Conservation (phyloP, 1,284 basidiomycete species). For the Ceratobasidium sp. region DNA sequence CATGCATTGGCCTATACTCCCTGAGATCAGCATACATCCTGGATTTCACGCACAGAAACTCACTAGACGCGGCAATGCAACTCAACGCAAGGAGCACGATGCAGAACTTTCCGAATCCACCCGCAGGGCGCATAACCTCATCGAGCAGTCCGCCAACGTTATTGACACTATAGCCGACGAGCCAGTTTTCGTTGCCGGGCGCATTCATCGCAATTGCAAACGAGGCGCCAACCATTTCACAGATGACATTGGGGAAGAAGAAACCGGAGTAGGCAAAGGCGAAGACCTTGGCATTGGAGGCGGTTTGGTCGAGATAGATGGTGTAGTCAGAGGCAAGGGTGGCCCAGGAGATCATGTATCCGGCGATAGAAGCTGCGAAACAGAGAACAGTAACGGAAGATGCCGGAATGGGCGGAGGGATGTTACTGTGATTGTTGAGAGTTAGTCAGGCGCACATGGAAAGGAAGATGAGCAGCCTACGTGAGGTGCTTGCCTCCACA, state of each 20-base stretch:
- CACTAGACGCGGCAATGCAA: conserved; percentile 75
- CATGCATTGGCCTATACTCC: conserved; percentile 63
- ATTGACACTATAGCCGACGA: conserved; percentile 53
- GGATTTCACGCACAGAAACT: not conserved
- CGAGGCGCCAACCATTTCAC: conserved; percentile 58
- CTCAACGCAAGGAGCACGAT: conserved; percentile 75
- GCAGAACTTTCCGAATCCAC: conserved; percentile 77
- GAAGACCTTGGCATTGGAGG: conserved; percentile 56
- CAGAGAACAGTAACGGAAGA: conserved; percentile 52
- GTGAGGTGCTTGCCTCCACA: conserved; percentile 41
- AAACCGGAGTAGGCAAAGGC: conserved; percentile 60
- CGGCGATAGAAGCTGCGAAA: conserved; percentile 54
- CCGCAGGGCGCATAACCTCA: conserved; percentile 56
- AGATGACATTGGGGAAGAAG: conserved; percentile 56
- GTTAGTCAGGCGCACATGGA: not conserved
- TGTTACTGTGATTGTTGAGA: not conserved
- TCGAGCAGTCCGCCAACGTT: conserved; percentile 60
- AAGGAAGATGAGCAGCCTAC: conserved; percentile 27
- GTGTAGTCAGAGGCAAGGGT: conserved; percentile 55
- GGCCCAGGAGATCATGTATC: conserved; percentile 55
- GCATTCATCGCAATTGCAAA: conserved; percentile 52
- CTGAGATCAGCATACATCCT: not conserved
- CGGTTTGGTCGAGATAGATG: conserved; percentile 48
- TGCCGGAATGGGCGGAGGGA: conserved; percentile 32
- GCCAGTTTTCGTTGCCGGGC: conserved; percentile 58